Conservation (phyloP, 2,329 filamentous ascomycete genomes). For the Ceratocystiopsis brevicomis region DNA sequence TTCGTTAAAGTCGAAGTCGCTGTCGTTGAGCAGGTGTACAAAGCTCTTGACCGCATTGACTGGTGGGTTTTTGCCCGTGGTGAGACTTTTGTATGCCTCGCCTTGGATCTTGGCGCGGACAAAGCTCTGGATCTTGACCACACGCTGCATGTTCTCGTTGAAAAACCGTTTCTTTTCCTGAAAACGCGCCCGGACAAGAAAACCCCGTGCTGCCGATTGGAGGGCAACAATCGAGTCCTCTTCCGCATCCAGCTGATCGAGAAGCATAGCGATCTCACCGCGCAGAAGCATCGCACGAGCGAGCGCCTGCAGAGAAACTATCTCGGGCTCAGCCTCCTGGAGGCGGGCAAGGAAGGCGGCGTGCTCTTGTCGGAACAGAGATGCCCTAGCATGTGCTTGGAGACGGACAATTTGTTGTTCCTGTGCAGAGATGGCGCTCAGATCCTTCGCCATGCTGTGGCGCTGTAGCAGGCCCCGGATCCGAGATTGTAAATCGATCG, state of each 20-base stretch:
- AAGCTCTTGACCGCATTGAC: conserved; percentile 97
- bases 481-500: conserved; percentile 36
- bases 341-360: conserved; percentile 49
- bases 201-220: conserved; percentile 56
- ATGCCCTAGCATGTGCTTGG: conserved; percentile 51
- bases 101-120: conserved; percentile 88
- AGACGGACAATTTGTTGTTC: conserved; percentile 37
- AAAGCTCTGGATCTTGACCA: conserved; percentile 96
- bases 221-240: conserved; percentile 60
- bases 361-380: conserved; percentile 40
- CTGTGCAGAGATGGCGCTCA: conserved; percentile 37
- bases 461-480: conserved; percentile 44
- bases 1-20: conserved; percentile 96
- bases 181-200: conserved; percentile 55
- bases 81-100: conserved; percentile 93
- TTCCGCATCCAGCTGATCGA: conserved; percentile 63
- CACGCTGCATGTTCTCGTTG: conserved; percentile 94
- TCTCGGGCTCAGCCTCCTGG: conserved; percentile 44
- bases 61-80: conserved; percentile 87
- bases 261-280: conserved; percentile 49
- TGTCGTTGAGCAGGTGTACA: conserved; percentile 92
- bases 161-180: conserved; percentile 76
- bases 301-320: conserved; percentile 54
- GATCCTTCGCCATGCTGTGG: conserved; percentile 27
- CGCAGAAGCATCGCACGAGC: conserved; percentile 64